Evolutionary conservation across 805 yeast genomes (phyloP).

Genomic region (Sugiyamaella lignohabitans): DNA sequence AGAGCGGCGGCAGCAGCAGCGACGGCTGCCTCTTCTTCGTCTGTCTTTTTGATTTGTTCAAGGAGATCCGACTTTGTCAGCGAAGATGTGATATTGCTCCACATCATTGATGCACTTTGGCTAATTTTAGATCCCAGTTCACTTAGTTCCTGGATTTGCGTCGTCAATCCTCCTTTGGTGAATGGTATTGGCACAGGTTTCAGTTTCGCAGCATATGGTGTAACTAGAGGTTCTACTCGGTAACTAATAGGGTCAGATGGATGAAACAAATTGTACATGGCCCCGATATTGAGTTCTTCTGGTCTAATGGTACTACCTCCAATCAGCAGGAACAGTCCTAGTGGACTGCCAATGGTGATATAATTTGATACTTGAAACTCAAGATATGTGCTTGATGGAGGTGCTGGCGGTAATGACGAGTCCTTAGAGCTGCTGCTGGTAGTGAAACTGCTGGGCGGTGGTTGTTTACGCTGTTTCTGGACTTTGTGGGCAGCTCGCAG

Average conservation of each 20-base stretch:
- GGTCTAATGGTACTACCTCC: conserved; percentile 51
- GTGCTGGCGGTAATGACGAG: conserved; percentile 7
- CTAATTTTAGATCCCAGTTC: conserved; percentile 17
- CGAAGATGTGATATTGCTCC: conserved; percentile 10
- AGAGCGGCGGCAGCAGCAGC: background rate
- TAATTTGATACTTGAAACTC: conserved; percentile 65
- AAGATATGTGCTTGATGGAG: conserved; percentile 29
- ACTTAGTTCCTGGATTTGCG: conserved; percentile 35
- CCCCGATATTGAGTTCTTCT: conserved; percentile 29
- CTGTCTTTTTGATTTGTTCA: background rate
- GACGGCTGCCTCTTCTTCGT: background rate
- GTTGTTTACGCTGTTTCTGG: conserved; percentile 4
- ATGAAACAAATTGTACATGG: conserved; percentile 77
- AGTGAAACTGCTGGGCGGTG: conserved; percentile 32
- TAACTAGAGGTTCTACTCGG: conserved; percentile 77
- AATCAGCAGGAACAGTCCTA: conserved; percentile 76
- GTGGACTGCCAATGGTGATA: conserved; percentile 85
- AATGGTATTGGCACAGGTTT: conserved; percentile 56
- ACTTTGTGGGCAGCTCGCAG: conserved; percentile 25
- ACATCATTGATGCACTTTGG: conserved; percentile 15
- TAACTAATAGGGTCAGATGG: conserved; percentile 91
- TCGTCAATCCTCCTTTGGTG: conserved; percentile 36
- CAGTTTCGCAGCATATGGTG: conserved; percentile 39
- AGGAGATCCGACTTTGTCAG: background rate
- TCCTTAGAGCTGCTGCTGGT: conserved; percentile 22